Base-by-base conservation (phyloP, 495 filamentous ascomycete species). In the Oidiodendron maius region DNA sequence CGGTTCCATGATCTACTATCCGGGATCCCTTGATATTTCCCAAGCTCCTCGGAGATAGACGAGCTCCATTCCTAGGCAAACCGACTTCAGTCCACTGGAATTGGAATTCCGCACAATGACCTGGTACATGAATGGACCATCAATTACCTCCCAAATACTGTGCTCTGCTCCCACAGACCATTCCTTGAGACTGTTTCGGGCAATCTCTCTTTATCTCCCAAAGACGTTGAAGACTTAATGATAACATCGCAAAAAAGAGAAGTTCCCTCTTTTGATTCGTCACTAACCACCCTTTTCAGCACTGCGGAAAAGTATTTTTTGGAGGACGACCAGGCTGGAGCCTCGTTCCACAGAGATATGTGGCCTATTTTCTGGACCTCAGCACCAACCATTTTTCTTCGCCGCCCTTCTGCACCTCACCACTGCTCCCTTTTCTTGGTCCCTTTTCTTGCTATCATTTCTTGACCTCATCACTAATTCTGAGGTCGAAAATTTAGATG, bases 391-490 rank as follows among this genome's bases (percentile, higher is more conserved):
- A 34, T 34, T 34, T 16, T 35, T 16, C 32, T 35, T 13, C 12
- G 32, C 4, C 32, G 16, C 32, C 30, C 13, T 16, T n/a, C 3
- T 21, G 25, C 44, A n/a, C n/a, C n/a, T n/a, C n/a, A n/a, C n/a
- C n/a, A n/a, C n/a, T n/a, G n/a, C n/a, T n/a, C n/a, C 3, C 17
- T 3, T 23, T 41, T 50, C 18, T 45, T 38, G 40, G 40, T 38
- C 20, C 32, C 23, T 22, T 50, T 16, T 34, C 20, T 49, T 41
- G 38, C 26, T 18, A 34, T n/a, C 36, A 5, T 39, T 39, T 39
- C 36, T 17, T 39, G 36, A 17, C 16, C 36, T 17, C 36, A 39
- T 39, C 15, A 16, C 20, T 42, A 42, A 42, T 42, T 42, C n/a
- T n/a, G n/a, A n/a, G n/a, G n/a, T n/a, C n/a, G n/a, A n/a, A n/a